phyloP scores from a whole-genome alignment of 768 basidiomycete genomes.

The Suillus luteus region DNA sequence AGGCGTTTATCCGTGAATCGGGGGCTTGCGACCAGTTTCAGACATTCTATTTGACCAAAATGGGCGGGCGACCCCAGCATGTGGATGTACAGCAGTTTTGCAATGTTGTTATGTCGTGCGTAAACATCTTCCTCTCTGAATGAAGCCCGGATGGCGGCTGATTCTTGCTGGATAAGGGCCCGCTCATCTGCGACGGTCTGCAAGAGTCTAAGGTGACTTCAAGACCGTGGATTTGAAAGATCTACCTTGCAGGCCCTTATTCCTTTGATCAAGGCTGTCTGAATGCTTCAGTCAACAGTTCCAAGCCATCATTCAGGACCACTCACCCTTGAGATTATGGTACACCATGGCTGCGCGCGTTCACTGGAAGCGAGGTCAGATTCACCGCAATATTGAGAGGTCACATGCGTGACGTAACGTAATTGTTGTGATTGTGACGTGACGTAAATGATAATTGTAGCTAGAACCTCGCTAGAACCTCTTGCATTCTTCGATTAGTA shows the following conservation, averaged over 20 bases:
- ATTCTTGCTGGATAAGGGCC: conserved; percentile 94
- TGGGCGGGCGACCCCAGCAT: conserved; percentile 99
- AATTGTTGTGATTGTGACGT: background rate
- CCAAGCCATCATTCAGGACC: conserved; percentile 7
- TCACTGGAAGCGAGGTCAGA: background rate
- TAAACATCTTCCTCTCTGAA: conserved; percentile 97
- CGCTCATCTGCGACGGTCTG: conserved; percentile 99
- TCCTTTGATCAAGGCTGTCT: conserved; percentile 91
- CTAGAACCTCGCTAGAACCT: too few relatives aligned
- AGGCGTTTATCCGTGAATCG: conserved; percentile 95
- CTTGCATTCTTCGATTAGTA: background rate
- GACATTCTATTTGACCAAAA: conserved; percentile 98
- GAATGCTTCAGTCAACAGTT: conserved; percentile 26
- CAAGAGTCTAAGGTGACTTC: conserved; percentile 26
- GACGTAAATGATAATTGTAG: too few relatives aligned
- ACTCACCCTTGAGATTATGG: conserved; percentile 82
- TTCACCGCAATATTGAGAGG: background rate
- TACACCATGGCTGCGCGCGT: conserved; percentile 58
- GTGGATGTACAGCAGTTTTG: conserved; percentile 97
- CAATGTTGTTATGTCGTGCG: conserved; percentile 94
- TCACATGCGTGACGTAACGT: background rate
- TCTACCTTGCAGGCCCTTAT: conserved; percentile 94
- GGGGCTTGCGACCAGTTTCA: conserved; percentile 92
- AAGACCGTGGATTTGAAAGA: conserved; percentile 19
- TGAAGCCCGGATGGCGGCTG: conserved; percentile 93